Percentiles rank a stretch among this genome's conserved stretches.
Conservation (phyloP, 768 basidiomycete genomes). For the Crepidotus variabilis region DNA sequence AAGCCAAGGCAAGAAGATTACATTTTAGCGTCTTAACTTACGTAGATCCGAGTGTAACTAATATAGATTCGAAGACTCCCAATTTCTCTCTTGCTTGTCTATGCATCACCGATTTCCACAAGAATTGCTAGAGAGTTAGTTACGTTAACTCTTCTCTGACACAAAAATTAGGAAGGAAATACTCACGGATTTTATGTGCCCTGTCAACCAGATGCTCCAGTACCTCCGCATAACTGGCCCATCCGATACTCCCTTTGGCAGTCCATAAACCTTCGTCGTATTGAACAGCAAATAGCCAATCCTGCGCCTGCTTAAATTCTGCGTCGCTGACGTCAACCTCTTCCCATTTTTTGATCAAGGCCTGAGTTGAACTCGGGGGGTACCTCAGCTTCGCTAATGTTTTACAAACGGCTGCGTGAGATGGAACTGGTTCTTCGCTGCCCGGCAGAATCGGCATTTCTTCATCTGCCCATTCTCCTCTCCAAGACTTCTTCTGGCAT, state of each 20-base stretch:
- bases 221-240: not conserved
- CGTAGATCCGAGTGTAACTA: too few species aligned
- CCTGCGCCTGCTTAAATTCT: not conserved
- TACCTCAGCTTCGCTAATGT: not conserved
- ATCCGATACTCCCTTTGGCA: not conserved
- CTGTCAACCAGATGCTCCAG: not conserved
- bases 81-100: too few species aligned
- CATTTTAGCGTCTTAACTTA: conserved; percentile 41
- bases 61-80: too few species aligned
- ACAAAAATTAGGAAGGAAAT: not conserved
- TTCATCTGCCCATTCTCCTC: not conserved
- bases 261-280: not conserved
- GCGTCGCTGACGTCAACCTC: not conserved
- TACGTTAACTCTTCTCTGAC: too few species aligned
- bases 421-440: not conserved
- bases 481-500: not conserved
- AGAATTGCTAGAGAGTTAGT: too few species aligned
- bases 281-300: not conserved
- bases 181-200: not conserved
- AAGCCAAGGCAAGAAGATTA: conserved; percentile 68
- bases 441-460: not conserved
- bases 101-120: too few species aligned
- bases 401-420: not conserved
- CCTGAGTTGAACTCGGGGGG: not conserved
- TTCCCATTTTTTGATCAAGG: not conserved